Evolutionary conservation across 805 yeast species (phyloP).

Genomic region (Barnettozyma wickerhamii): DNA sequence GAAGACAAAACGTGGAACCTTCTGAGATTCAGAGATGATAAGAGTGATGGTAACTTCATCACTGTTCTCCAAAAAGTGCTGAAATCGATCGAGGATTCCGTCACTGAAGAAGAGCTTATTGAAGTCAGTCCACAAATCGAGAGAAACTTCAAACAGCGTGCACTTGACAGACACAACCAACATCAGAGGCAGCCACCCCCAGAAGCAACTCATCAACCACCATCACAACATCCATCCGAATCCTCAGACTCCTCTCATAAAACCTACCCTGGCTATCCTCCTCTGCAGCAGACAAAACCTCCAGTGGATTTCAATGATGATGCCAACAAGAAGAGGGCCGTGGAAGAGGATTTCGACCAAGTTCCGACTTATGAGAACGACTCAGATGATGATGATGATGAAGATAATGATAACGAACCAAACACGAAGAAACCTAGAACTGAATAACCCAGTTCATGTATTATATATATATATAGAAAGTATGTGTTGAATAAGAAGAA

Average conservation of each 20-base stretch:
- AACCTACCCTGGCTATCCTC: conserved; percentile 7
- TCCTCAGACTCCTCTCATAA: not conserved
- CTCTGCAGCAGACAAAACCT: conserved; percentile 2
- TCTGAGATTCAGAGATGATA: conserved; percentile 91
- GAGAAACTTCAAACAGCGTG: conserved; percentile 59
- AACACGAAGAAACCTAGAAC: conserved; percentile 7
- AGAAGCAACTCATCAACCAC: not conserved
- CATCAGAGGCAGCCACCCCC: conserved; percentile 1
- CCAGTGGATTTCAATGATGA: not conserved
- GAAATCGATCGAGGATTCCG: conserved; percentile 82
- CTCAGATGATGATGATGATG: conserved; percentile 8
- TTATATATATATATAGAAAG: conserved; percentile 1
- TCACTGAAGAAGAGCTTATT: conserved; percentile 69
- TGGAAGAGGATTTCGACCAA: not conserved
- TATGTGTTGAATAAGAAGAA: not conserved
- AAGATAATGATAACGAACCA: conserved; percentile 10
- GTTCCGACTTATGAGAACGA: conserved; percentile 3
- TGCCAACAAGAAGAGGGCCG: not conserved
- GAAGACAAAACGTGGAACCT: conserved; percentile 66
- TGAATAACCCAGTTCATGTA: conserved; percentile 3
- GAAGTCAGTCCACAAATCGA: conserved; percentile 54
- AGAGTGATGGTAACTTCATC: conserved; percentile 79
- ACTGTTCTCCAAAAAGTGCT: conserved; percentile 79
- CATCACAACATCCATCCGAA: conserved; percentile 1
- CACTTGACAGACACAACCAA: conserved; percentile 20